phyloP scores from a whole-genome alignment of 139 green algal genomes.

The Spirogloea muscicola region DNA sequence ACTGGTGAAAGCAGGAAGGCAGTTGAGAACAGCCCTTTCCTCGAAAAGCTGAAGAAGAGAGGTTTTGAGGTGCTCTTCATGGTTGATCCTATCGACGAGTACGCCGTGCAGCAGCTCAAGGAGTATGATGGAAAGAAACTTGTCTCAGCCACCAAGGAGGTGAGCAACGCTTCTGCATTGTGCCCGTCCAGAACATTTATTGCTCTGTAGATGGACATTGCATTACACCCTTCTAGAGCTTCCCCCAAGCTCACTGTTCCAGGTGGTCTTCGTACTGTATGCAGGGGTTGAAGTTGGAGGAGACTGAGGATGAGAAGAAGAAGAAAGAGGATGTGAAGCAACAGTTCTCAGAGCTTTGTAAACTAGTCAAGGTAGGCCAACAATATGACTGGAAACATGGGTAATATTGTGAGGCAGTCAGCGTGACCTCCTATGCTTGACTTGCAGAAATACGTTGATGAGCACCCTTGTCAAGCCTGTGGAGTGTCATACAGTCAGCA shows the following conservation, averaged over 20 bases:
- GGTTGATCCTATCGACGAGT: constrained; percentile 99
- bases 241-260: background rate
- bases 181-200: too few species aligned
- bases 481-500: too few species aligned
- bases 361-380: too few species aligned
- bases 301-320: constrained; percentile 92
- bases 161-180: constrained; percentile 33
- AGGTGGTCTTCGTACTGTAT: constrained; percentile 8
- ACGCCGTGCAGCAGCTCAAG: constrained; percentile 99
- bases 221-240: background rate
- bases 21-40: constrained; percentile 97
- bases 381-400: too few species aligned
- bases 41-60: constrained; percentile 94
- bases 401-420: too few species aligned
- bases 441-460: too few species aligned
- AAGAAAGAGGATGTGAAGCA: constrained; percentile 71
- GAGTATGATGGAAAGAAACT: constrained; percentile 99
- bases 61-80: constrained; percentile 99
- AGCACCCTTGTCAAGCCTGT: too few species aligned
- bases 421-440: too few species aligned
- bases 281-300: constrained; percentile 53
- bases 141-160: constrained; percentile 94
- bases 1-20: constrained; percentile 92
- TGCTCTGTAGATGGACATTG: background rate
- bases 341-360: constrained; percentile 87